Evolutionary conservation across 345 rosid species (phyloP), one percentile per base, ranked within the genome.

Genomic region (Angophora floribunda): DNA sequence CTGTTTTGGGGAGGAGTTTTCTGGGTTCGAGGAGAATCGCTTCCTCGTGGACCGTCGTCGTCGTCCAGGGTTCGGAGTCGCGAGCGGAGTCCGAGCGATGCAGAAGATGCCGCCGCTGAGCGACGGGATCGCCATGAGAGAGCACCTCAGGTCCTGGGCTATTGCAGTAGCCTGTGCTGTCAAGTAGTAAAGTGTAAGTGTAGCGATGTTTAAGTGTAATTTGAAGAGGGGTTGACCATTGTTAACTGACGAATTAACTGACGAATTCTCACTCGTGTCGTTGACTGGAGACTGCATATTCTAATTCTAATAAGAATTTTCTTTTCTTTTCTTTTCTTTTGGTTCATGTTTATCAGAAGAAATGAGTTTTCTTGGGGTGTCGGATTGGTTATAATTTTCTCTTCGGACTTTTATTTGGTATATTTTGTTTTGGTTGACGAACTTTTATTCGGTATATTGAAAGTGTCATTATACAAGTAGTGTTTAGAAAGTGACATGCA

Each of bases 131-230:
- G 96, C 95, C 91, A 95, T 95, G 97, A 94, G 93, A 87, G 90
- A 93, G 88, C 95, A 93, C 44, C 94, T 95, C 88, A 94, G 90
- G 88, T 92, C 93, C 17, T 94, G 96, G 97, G 96, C 96, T 85
- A 85, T 91, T 65, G 95, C 94, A 26, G 97, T 94, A 9, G 96
- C 97, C 51, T 88, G 91, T 41, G 91, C 92, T 51, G 93, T 94
- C 89, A 92, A 90, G 85, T 94, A n/a, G 45, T 0, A 36, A 36
- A 16, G 2, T n/a, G n/a, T n/a, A 15, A 82, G 49, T 47, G 6
- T 82, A 82, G 30, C 50, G 15, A 17, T 13, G 9, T n/a, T 13
- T 30, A 7, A 17, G 13, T 0, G 55, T 50, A 50, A 1, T 26
- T 2, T 85, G 9, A 41, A 19, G 61, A 19, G 82, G 9, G 26